phyloP scores from a whole-genome alignment of 345 rosid genomes.

The Mercurialis annua region DNA sequence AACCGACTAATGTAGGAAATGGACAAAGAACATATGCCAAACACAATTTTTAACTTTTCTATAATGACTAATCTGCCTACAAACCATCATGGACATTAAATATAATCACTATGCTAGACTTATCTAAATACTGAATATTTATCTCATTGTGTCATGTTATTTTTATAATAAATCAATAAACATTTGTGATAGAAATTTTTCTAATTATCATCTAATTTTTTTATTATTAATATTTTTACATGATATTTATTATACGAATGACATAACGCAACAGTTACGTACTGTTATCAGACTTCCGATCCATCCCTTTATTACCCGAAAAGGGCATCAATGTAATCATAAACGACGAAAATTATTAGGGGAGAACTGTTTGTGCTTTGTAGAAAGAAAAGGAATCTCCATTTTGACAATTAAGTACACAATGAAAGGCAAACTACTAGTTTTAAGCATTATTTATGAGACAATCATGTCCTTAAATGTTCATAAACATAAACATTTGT shows the following conservation, averaged over 20 bases:
- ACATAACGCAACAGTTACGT: no score
- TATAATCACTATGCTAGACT: no score
- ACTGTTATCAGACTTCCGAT: no score
- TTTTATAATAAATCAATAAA: no score
- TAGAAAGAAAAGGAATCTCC: constrained; percentile 24
- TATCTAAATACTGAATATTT: no score
- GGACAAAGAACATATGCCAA: background rate
- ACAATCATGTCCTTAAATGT: constrained; percentile 7
- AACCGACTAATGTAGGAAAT: background rate
- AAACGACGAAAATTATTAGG: background rate
- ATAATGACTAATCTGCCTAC: constrained; percentile 20
- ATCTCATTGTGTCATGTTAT: no score
- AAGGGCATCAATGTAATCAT: constrained; percentile 23
- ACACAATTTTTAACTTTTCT: background rate
- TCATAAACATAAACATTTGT: background rate
- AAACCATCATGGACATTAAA: no score
- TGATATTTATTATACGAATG: no score
- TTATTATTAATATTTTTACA: no score
- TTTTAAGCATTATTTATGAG: constrained; percentile 9
- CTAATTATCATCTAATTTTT: no score
- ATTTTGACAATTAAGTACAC: constrained; percentile 12
- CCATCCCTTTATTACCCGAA: no score
- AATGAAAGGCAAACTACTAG: constrained; percentile 11
- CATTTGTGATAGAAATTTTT: no score
- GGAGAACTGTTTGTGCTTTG: constrained; percentile 11